Percentiles rank a stretch among this genome's conserved stretches.
Evolutionary conservation across 495 filamentous ascomycete genomes (phyloP).

Genomic region (Penicillium silybi): DNA sequence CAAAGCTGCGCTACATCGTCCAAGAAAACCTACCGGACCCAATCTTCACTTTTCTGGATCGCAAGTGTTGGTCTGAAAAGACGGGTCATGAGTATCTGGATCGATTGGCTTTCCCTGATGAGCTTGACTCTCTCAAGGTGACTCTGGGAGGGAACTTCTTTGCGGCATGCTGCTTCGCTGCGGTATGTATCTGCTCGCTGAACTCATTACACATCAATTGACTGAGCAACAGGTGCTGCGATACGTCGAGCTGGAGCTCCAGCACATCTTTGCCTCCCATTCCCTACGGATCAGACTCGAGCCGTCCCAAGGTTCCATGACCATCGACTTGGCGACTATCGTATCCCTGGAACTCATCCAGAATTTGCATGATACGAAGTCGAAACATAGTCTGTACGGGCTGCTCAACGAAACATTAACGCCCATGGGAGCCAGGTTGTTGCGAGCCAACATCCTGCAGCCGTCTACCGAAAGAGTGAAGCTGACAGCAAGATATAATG

Average conservation of each 20-base stretch:
- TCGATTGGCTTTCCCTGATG: slow-evolving; percentile 68
- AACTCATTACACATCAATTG: not conserved
- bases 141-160: slow-evolving; percentile 83
- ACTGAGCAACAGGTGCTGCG: slow-evolving; percentile 59
- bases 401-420: slow-evolving; percentile 81
- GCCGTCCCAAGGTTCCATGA: slow-evolving; percentile 90
- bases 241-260: slow-evolving; percentile 67
- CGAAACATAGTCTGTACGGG: slow-evolving; percentile 75
- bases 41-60: slow-evolving; percentile 62
- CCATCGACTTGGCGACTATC: slow-evolving; percentile 85
- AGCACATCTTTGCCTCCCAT: slow-evolving; percentile 64
- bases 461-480: slow-evolving; percentile 71
- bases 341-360: slow-evolving; percentile 84
- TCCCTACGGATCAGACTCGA: slow-evolving; percentile 83
- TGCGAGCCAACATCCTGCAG: slow-evolving; percentile 81
- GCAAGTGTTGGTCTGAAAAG: slow-evolving; percentile 86
- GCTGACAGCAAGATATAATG: slow-evolving; percentile 67
- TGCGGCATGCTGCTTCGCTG: slow-evolving; percentile 82
- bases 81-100: slow-evolving; percentile 75
- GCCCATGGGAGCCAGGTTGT: slow-evolving; percentile 78
- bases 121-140: slow-evolving; percentile 73
- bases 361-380: slow-evolving; percentile 72
- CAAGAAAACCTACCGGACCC: slow-evolving; percentile 58
- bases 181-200: slow-evolving; percentile 50
- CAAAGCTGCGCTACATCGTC: slow-evolving; percentile 73